Evolutionary conservation across 2,329 filamentous ascomycete species (phyloP).

Genomic region (Diaporthe humulicola): DNA sequence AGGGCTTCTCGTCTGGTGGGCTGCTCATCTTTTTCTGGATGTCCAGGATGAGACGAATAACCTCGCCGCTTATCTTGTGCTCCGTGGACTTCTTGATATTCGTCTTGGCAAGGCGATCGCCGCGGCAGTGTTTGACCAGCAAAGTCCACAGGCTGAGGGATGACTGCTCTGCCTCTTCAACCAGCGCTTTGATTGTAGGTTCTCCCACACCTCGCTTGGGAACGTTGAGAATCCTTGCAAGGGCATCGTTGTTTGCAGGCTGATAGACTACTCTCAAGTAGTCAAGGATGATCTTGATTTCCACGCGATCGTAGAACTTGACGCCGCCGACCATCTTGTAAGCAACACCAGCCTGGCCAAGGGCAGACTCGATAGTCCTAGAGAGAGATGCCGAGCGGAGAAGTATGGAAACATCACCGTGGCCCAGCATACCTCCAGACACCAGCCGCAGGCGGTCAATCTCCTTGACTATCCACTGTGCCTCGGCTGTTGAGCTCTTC

Average conservation of each 20-base stretch:
- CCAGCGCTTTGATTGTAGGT: slow-evolving; percentile 77
- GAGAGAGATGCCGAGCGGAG: slow-evolving; percentile 88
- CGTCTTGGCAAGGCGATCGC: slow-evolving; percentile 60
- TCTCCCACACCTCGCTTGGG: slow-evolving; percentile 87
- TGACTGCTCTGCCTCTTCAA: slow-evolving; percentile 81
- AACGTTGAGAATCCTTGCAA: slow-evolving; percentile 86
- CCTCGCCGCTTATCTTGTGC: slow-evolving; percentile 64
- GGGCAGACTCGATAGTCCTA: slow-evolving; percentile 84
- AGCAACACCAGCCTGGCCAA: slow-evolving; percentile 84
- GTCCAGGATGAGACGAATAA: slow-evolving; percentile 60
- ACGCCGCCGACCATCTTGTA: slow-evolving; percentile 94
- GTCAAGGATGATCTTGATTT: slow-evolving; percentile 89
- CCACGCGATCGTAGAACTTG: slow-evolving; percentile 91
- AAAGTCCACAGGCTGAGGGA: slow-evolving; percentile 82
- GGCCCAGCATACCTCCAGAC: slow-evolving; percentile 79
- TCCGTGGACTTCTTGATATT: slow-evolving; percentile 65
- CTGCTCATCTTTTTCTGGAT: slow-evolving; percentile 51
- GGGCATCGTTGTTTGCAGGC: slow-evolving; percentile 87
- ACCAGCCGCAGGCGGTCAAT: slow-evolving; percentile 78
- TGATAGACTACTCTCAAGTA: slow-evolving; percentile 90
- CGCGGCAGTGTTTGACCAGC: slow-evolving; percentile 69
- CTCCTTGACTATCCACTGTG: slow-evolving; percentile 89
- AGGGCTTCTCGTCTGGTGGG: slow-evolving; percentile 46
- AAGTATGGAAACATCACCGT: slow-evolving; percentile 87
- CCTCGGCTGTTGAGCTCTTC: slow-evolving; percentile 78